Evolutionary conservation across 192 early-diverging fungal species (phyloP), one percentile per base, ranked within the genome.

Genomic region (Endogone sp.): DNA sequence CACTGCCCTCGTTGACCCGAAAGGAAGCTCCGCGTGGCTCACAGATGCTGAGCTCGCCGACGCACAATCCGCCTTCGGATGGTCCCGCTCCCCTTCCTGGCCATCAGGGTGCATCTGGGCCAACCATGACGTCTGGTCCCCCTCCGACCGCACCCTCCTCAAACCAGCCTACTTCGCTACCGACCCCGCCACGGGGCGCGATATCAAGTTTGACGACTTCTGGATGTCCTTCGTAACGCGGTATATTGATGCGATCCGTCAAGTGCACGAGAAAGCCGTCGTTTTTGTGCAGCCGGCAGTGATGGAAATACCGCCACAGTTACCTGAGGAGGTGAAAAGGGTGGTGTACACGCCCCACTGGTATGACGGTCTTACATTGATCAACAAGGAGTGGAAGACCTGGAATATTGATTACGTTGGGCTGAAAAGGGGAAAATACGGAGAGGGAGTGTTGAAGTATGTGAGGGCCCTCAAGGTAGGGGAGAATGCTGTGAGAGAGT

Each of bases 281-380:
- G 72, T 88, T 10, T 85, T 88, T 69, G 67, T 88, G 44, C 84
- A 88, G 44, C 85, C 87, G 2, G 80, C 85, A 10, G 78, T 87
- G 21, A 72, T 81, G 16, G 77, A 79, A 32, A 66, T 72, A 4
- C 85, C 85, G n/a, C 81, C 85, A 11, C 67, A 75, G 22, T 65
- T 84, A 13, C 76, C 75, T 20, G 71, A 62, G 16, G 70, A 74
- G 16, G 60, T 77, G 0, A 65, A 70, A 20, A 72, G 82, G n/a
- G 64, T 87, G 9, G 82, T 78, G 9, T 87, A 85, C 69, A 71
- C 82, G 0, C 85, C 85, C 8, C 85, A 87, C 67, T 87, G 82
- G 81, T 87, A 87, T 54, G 85, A 81, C 60, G 87, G 85, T 1
- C 64, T 88, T 59, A 88, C 87, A 3, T 75, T 88, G 20, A 67